Evolutionary conservation across 495 filamentous ascomycete genomes (phyloP).

Genomic region (Neurospora sp.): DNA sequence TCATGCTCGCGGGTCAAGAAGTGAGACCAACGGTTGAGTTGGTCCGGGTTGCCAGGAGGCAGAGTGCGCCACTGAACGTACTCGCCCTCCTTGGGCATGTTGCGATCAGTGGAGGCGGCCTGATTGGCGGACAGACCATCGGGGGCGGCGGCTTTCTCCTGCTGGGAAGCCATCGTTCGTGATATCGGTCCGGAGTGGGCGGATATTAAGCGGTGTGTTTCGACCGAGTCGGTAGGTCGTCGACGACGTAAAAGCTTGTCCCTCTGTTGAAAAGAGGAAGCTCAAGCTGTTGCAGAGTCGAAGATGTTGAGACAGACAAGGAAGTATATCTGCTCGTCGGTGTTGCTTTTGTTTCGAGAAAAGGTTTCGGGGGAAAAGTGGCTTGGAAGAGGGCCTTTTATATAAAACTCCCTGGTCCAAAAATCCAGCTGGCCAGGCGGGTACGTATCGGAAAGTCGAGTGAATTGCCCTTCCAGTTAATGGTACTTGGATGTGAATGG

Average conservation of each 20-base stretch:
- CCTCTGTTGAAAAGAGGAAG: background rate
- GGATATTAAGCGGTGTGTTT: background rate
- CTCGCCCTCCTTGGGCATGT: constrained; percentile 31
- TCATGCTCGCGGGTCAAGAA: constrained; percentile 60
- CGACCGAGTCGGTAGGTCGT: background rate
- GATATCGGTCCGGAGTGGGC: background rate
- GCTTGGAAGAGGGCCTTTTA: background rate
- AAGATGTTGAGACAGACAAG: background rate
- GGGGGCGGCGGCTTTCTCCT: background rate
- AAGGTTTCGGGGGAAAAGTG: background rate
- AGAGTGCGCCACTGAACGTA: constrained; percentile 36
- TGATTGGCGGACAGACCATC: background rate
- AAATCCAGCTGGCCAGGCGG: background rate
- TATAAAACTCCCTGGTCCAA: background rate
- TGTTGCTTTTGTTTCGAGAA: background rate
- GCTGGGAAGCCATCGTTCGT: background rate
- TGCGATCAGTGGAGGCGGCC: constrained; percentile 7
- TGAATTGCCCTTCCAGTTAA: background rate
- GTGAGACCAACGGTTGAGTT: constrained; percentile 39
- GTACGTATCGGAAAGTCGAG: background rate
- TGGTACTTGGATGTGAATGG: background rate
- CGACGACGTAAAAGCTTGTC: background rate
- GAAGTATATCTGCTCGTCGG: background rate
- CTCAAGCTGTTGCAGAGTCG: background rate
- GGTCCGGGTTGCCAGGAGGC: constrained; percentile 25